phyloP scores from a whole-genome alignment of 805 yeast species.

The Yarrowia sp. region DNA sequence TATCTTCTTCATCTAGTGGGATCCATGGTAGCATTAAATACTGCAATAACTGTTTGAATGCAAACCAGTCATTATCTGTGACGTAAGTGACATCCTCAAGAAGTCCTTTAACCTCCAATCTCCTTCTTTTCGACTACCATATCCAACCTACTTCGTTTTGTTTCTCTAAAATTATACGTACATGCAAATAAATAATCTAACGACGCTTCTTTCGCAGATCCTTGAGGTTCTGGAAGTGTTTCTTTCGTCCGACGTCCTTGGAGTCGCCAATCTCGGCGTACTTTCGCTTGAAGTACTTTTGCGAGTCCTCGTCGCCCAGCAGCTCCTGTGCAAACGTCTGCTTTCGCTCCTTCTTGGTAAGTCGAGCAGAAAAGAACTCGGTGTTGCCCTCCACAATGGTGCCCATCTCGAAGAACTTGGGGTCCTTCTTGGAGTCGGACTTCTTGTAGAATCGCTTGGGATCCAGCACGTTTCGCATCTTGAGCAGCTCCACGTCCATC shows the following conservation, averaged over 20 bases:
- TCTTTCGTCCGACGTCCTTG: slow-evolving; percentile 69
- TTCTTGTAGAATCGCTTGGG: slow-evolving; percentile 95
- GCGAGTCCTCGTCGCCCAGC: slow-evolving; percentile 71
- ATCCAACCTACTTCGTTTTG: too few relatives aligned
- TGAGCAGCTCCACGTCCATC: slow-evolving; percentile 77
- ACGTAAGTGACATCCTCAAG: too few relatives aligned
- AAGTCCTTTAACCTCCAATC: too few relatives aligned
- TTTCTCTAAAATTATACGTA: background rate
- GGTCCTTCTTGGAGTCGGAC: slow-evolving; percentile 64
- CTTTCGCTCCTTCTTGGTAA: slow-evolving; percentile 76
- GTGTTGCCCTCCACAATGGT: slow-evolving; percentile 83
- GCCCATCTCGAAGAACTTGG: slow-evolving; percentile 86
- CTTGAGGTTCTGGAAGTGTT: slow-evolving; percentile 67
- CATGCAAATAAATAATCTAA: slow-evolving; percentile 36
- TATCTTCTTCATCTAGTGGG: too few relatives aligned
- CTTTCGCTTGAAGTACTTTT: slow-evolving; percentile 82
- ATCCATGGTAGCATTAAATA: too few relatives aligned
- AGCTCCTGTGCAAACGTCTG: slow-evolving; percentile 82
- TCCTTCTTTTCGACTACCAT: too few relatives aligned
- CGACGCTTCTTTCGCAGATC: slow-evolving; percentile 60
- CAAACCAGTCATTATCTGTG: too few relatives aligned
- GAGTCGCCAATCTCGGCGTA: slow-evolving; percentile 77
- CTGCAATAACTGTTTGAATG: too few relatives aligned
- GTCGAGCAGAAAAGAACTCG: slow-evolving; percentile 73
- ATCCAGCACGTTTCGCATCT: slow-evolving; percentile 89